Conservation (phyloP, 306 rosid species). For the Lablab purpureus region DNA sequence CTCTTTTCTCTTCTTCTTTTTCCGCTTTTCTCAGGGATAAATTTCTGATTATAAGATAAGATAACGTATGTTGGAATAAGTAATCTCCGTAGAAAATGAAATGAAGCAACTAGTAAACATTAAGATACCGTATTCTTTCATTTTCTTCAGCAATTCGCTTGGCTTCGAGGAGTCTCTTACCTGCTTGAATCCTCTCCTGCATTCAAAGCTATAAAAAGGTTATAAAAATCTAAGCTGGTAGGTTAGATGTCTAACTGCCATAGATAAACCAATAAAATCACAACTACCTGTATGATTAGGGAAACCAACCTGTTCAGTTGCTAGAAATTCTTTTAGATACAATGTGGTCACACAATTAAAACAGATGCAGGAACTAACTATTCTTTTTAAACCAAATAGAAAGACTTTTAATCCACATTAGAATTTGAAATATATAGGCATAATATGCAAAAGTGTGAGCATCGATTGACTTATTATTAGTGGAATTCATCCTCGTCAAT, state of each 20-base stretch:
- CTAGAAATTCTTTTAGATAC: background rate
- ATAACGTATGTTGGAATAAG: constrained; percentile 18
- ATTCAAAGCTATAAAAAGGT: constrained; percentile 41
- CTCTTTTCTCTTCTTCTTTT: constrained; percentile 80
- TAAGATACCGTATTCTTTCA: constrained; percentile 71
- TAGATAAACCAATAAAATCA: background rate
- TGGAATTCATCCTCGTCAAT: background rate
- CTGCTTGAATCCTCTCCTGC: constrained; percentile 72
- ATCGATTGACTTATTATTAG: background rate
- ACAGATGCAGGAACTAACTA: background rate
- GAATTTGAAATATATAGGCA: background rate
- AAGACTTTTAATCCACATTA: background rate
- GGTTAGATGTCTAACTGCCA: background rate
- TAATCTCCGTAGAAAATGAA: constrained; percentile 1
- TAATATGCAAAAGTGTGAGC: background rate
- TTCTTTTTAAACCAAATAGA: background rate
- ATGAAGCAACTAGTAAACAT: constrained; percentile 29
- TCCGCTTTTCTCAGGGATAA: constrained; percentile 61
- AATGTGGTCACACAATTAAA: background rate
- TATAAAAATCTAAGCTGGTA: background rate
- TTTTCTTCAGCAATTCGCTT: constrained; percentile 66
- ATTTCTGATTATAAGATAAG: constrained; percentile 51
- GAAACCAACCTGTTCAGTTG: background rate
- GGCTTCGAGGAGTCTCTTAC: constrained; percentile 69
- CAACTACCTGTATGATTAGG: constrained; percentile 1